A percentile compares a stretch with the other conserved stretches of the same genome.
Conservation (phyloP, 192 early-diverging fungal species). For the Coemansia sp. region DNA sequence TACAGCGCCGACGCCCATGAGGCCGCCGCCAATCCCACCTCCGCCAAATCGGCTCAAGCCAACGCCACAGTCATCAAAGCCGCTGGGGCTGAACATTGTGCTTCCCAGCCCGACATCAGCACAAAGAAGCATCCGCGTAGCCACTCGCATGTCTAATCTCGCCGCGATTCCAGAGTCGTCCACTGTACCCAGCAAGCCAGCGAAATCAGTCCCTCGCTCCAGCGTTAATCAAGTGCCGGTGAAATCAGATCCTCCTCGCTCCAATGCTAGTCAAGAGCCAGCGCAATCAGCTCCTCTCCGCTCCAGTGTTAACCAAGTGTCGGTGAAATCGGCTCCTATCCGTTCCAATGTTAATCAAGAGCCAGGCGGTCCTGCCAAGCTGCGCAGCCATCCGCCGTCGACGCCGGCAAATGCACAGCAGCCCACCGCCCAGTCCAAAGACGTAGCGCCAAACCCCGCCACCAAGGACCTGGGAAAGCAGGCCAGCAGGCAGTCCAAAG, state of each 20-base stretch:
- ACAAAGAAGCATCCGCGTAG: background rate
- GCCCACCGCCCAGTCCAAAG: too few relatives aligned
- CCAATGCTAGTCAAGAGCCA: too few relatives aligned
- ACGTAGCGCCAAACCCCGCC: background rate
- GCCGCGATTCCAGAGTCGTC: conserved; percentile 5
- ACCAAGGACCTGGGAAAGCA: background rate
- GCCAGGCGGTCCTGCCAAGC: background rate
- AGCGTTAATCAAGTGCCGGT: background rate
- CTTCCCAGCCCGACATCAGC: conserved; percentile 4
- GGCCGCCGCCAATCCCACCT: conserved; percentile 16
- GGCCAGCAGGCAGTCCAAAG: background rate
- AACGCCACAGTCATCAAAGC: background rate
- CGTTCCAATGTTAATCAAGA: background rate
- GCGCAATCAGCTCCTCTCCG: background rate
- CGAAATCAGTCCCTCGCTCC: background rate
- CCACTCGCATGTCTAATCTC: conserved; percentile 1
- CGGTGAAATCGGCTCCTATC: too few relatives aligned
- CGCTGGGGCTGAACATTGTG: conserved; percentile 1
- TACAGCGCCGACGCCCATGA: background rate
- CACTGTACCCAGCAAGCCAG: background rate
- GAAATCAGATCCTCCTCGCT: too few relatives aligned
- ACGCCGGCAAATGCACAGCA: background rate
- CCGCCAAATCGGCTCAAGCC: background rate
- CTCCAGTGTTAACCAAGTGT: background rate
- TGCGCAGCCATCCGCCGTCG: background rate